Percentiles rank a stretch among this genome's conserved stretches.
Evolutionary conservation across 306 rosid genomes (phyloP).

Genomic region (Ochetophila trinervis): DNA sequence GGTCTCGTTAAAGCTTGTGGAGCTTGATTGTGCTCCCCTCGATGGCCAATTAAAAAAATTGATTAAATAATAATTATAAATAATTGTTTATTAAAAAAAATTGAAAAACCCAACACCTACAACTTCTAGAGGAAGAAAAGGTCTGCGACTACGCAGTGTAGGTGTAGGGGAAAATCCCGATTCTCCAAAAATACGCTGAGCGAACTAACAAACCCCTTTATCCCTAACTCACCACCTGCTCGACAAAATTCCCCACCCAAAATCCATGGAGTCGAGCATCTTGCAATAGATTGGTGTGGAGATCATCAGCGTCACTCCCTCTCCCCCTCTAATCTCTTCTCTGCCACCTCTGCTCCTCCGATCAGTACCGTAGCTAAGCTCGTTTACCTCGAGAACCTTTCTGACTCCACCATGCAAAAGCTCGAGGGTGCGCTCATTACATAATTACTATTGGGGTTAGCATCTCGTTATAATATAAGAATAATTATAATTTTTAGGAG

Average conservation of each 20-base stretch:
- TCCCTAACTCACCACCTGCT: constrained; percentile 13
- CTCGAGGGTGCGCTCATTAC: constrained; percentile 90
- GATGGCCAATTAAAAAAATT: too few species aligned
- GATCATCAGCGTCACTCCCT: constrained; percentile 79
- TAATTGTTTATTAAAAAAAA: too few species aligned
- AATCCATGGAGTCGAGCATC: constrained; percentile 69
- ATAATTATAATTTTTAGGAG: too few species aligned
- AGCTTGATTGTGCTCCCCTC: constrained; percentile 68
- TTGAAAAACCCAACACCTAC: too few species aligned
- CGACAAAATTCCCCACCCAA: constrained; percentile 28
- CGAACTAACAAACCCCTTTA: neutral
- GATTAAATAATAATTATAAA: too few species aligned
- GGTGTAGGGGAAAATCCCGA: too few species aligned
- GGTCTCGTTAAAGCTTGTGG: constrained; percentile 33
- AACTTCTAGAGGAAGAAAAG: too few species aligned
- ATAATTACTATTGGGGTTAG: too few species aligned
- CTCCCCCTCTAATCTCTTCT: constrained; percentile 45
- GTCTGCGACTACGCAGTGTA: too few species aligned
- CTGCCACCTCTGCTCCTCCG: constrained; percentile 25
- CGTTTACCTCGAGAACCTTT: constrained; percentile 72
- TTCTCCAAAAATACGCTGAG: neutral
- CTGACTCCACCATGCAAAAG: constrained; percentile 69
- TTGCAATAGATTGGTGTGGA: constrained; percentile 77
- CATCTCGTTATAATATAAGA: too few species aligned
- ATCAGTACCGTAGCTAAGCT: constrained; percentile 85